A percentile compares a stretch with the other conserved stretches of the same genome.
phyloP scores from a whole-genome alignment of 352 stramenopile species.

The Ochromonadaceae sp. region DNA sequence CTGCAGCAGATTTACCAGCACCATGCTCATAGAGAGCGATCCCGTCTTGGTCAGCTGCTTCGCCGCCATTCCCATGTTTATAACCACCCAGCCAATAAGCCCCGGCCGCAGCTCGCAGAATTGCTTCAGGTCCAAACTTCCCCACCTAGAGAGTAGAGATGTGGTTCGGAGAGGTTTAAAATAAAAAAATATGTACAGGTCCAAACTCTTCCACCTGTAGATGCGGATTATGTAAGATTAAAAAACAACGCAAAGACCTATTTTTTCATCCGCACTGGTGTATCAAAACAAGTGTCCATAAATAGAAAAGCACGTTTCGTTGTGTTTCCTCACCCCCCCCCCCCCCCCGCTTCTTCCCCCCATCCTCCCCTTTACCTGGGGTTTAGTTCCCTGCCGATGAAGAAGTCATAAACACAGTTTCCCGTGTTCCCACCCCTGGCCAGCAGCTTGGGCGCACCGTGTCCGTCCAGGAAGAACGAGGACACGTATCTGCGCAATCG shows the following conservation, averaged over 20 bases:
- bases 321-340: too few species aligned
- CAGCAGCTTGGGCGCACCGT: too few species aligned
- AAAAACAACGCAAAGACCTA: too few species aligned
- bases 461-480: slow-evolving; percentile 36
- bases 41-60: slow-evolving; percentile 44
- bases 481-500: neutral
- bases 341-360: too few species aligned
- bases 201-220: too few species aligned
- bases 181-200: neutral
- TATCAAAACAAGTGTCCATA: too few species aligned
- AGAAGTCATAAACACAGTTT: slow-evolving; percentile 68
- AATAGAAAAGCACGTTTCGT: too few species aligned
- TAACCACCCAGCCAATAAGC: slow-evolving; percentile 48
- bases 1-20: slow-evolving; percentile 60
- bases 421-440: slow-evolving; percentile 48
- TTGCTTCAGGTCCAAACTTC: slow-evolving; percentile 58
- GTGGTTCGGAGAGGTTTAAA: neutral
- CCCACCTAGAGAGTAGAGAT: too few species aligned
- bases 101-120: slow-evolving; percentile 71
- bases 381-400: slow-evolving; percentile 43
- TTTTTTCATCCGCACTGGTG: too few species aligned
- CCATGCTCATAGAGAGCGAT: slow-evolving; percentile 41
- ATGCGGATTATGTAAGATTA: too few species aligned
- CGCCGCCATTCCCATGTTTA: slow-evolving; percentile 44
- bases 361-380: too few species aligned